A percentile compares a stretch with the other conserved stretches of the same genome.
Evolutionary conservation across 768 basidiomycete species (phyloP).

Genomic region (Termitomyces sp.): DNA sequence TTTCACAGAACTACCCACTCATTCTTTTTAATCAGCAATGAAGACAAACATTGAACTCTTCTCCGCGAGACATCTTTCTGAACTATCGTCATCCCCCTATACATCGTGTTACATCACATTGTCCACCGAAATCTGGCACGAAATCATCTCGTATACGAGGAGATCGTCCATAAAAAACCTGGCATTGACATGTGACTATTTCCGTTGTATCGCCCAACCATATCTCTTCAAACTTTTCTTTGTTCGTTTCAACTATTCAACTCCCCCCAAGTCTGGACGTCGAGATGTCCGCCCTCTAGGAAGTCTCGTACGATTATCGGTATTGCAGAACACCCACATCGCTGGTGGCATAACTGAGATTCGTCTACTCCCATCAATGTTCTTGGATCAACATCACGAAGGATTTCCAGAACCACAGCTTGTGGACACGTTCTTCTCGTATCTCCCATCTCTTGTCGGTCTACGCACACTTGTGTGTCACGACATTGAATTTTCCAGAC

Average conservation of each 20-base stretch:
- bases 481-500: constrained; percentile 8
- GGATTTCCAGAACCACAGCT: constrained; percentile 1
- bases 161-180: constrained; percentile 6
- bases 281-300: constrained; percentile 4
- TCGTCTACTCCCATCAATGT: constrained; percentile 9
- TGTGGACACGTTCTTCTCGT: constrained; percentile 9
- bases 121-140: constrained; percentile 15
- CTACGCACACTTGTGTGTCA: constrained; percentile 14
- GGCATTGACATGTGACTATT: constrained; percentile 8
- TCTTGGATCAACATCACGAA: background rate
- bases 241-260: constrained; percentile 7
- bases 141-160: constrained; percentile 10
- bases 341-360: constrained; percentile 11
- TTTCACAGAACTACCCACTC: background rate
- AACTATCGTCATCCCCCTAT: background rate
- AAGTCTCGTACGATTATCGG: constrained; percentile 5
- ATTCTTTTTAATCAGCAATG: background rate
- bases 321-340: constrained; percentile 7
- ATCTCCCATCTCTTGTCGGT: constrained; percentile 11
- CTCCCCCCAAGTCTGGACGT: background rate
- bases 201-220: constrained; percentile 16
- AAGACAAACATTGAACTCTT: background rate
- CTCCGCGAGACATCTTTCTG: background rate
- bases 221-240: constrained; percentile 14
- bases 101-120: background rate